A percentile compares a stretch with the other conserved stretches of the same genome.
phyloP scores from a whole-genome alignment of 208 protist genomes.

The Trypanosoma caninum region DNA sequence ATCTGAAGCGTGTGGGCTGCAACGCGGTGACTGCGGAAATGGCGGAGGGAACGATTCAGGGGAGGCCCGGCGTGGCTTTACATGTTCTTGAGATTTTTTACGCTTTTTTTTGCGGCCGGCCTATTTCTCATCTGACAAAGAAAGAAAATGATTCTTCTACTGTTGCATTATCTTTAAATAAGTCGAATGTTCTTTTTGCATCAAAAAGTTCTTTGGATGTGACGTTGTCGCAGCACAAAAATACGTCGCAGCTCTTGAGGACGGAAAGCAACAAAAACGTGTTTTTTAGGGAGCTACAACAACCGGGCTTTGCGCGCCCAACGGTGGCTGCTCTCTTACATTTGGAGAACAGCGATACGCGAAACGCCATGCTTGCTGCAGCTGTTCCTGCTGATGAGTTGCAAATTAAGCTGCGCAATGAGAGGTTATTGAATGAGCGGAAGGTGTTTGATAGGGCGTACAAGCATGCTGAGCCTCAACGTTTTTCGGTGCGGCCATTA shows the following conservation, averaged over 20 bases:
- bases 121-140: conserved; percentile 24
- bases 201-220: neutral
- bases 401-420: conserved; percentile 34
- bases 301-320: conserved; percentile 56
- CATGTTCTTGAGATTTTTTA: conserved; percentile 70
- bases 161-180: neutral
- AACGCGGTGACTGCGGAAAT: conserved; percentile 34
- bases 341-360: conserved; percentile 30
- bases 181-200: neutral
- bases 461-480: conserved; percentile 12
- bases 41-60: conserved; percentile 59
- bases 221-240: neutral
- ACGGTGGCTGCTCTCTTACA: conserved; percentile 63
- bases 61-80: conserved; percentile 49
- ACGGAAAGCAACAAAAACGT: conserved; percentile 67
- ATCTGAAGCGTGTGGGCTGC: conserved; percentile 53
- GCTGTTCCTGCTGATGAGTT: conserved; percentile 42
- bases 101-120: conserved; percentile 67
- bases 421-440: conserved; percentile 56
- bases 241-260: conserved; percentile 24
- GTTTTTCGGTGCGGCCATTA: no score
- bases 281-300: conserved; percentile 22
- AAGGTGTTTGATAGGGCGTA: conserved; percentile 35
- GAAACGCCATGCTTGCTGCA: conserved; percentile 30
- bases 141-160: neutral